Evolutionary conservation across 2,329 filamentous ascomycete species (phyloP).

Genomic region (Colletotrichum tofieldiae): DNA sequence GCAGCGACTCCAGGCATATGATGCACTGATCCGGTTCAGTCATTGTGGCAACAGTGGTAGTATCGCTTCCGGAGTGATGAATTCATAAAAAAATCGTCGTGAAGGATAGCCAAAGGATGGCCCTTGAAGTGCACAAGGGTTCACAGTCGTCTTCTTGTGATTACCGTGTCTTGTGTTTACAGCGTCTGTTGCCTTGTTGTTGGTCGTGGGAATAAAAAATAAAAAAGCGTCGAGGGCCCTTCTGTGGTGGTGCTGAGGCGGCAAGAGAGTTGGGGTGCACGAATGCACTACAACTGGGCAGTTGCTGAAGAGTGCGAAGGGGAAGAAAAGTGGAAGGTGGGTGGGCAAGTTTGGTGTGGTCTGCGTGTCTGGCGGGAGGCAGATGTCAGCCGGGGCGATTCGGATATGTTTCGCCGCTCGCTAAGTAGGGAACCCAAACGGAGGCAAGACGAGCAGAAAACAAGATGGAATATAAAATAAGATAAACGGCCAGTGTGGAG

Average conservation of each 20-base stretch:
- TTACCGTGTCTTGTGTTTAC: not conserved
- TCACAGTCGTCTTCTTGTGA: constrained; percentile 1
- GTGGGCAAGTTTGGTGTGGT: constrained; percentile 25
- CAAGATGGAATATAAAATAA: constrained; percentile 3
- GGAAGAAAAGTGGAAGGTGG: constrained; percentile 41
- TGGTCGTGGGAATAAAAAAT: constrained; percentile 22
- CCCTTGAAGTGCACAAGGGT: constrained; percentile 26
- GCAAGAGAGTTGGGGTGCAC: constrained; percentile 44
- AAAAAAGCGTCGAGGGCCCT: not conserved
- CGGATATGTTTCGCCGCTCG: constrained; percentile 27
- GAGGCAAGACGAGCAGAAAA: constrained; percentile 2
- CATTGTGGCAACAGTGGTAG: constrained; percentile 61
- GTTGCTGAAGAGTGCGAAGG: constrained; percentile 46
- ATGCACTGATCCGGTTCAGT: constrained; percentile 77
- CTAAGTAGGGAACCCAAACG: constrained; percentile 9
- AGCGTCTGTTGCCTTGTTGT: constrained; percentile 28
- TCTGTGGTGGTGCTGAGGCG: constrained; percentile 29
- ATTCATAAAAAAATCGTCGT: constrained; percentile 65
- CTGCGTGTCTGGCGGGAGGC: constrained; percentile 26
- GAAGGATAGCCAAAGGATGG: constrained; percentile 34
- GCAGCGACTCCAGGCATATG: constrained; percentile 77
- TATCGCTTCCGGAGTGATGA: constrained; percentile 55
- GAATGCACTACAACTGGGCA: constrained; percentile 33
- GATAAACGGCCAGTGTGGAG: constrained; percentile 17
- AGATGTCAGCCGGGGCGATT: constrained; percentile 33